Conservation (phyloP, 2,329 filamentous ascomycete genomes). For the Graphilbum fragrans region DNA sequence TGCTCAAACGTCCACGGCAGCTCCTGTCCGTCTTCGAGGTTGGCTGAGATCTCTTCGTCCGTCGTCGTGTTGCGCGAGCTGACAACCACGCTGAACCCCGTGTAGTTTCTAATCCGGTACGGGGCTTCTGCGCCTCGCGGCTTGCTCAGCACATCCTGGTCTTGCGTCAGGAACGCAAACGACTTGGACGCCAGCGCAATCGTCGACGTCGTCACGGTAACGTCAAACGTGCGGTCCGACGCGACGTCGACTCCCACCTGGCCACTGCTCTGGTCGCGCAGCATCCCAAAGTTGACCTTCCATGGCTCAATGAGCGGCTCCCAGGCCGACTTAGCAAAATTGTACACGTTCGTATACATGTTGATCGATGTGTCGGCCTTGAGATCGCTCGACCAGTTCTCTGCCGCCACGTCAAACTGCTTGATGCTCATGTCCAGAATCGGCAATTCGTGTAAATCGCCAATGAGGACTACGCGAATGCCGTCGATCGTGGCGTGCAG, state of each 20-base stretch:
- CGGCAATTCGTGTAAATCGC: conserved; percentile 88
- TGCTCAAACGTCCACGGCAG: conserved; percentile 95
- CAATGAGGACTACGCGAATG: conserved; percentile 84
- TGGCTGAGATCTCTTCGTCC: conserved; percentile 61
- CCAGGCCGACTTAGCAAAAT: conserved; percentile 98
- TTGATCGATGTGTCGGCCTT: conserved; percentile 84
- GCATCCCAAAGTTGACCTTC: conserved; percentile 84
- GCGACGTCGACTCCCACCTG: conserved; percentile 72
- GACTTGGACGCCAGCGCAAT: conserved; percentile 92
- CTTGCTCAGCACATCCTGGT: conserved; percentile 87
- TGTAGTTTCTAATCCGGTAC: conserved; percentile 90
- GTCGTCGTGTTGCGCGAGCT: conserved; percentile 61
- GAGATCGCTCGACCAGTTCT: conserved; percentile 83
- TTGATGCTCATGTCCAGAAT: conserved; percentile 91
- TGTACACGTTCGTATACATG: conserved; percentile 93
- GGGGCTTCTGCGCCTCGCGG: conserved; percentile 84
- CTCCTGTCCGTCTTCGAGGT: conserved; percentile 79
- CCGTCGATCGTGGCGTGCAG: conserved; percentile 79
- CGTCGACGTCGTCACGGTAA: conserved; percentile 85
- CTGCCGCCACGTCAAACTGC: conserved; percentile 70
- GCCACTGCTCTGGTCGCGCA: conserved; percentile 63
- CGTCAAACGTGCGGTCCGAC: conserved; percentile 81
- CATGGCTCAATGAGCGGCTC: conserved; percentile 93
- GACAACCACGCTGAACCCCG: conserved; percentile 78
- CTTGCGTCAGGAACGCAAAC: conserved; percentile 73